Evolutionary conservation across 2,329 filamentous ascomycete genomes (phyloP), one percentile per base, ranked within the genome.

Genomic region (Neodidymelliopsis sp.): DNA sequence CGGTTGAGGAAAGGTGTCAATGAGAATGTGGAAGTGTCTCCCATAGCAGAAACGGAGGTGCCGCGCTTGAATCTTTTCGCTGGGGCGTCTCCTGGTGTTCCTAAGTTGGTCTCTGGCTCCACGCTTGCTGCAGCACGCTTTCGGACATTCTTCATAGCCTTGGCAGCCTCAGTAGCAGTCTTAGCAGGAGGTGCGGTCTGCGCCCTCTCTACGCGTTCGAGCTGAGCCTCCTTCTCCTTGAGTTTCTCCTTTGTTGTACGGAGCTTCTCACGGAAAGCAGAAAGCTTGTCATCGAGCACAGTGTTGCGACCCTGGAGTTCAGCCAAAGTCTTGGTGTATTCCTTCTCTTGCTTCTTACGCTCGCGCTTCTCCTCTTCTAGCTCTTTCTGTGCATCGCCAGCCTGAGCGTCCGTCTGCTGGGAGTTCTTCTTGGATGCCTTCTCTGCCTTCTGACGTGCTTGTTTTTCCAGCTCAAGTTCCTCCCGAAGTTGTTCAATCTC

Each of bases 1-100:
- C 87, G 85, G 71, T 92, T 96, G 53, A 97, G 79, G 77, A 96
- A 97, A 0, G 93, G 93, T 0, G 93, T 97, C 56, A 97, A 91
- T 4, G 91, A 96, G 72, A 97, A 97, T 2, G 83, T 86, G 0
- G 92, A 97, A 72, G 96, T 97, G 66, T 96, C 90, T 22, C 89
- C 91, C 4, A 89, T 77, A 45, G 84, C 75, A 1, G 83, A 80
- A 3, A 65, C 65, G 27, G 83, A 81, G 15, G 85, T 82, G 10
- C 67, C 70, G 52, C 78, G 76, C 53, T 69, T 72, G 23, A 72
- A 70, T 54, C 78, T 75, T 67, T 80, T 80, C 25, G 72, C 70
- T 19, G 73, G 71, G 65, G 74, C 64, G 57, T 79, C 74, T 40
- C 78, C 78, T 31, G 78, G 78, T 4, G 78, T 80, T 28, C 78